Conservation (phyloP, 768 basidiomycete genomes). For the Termitomyces eurrhizus region DNA sequence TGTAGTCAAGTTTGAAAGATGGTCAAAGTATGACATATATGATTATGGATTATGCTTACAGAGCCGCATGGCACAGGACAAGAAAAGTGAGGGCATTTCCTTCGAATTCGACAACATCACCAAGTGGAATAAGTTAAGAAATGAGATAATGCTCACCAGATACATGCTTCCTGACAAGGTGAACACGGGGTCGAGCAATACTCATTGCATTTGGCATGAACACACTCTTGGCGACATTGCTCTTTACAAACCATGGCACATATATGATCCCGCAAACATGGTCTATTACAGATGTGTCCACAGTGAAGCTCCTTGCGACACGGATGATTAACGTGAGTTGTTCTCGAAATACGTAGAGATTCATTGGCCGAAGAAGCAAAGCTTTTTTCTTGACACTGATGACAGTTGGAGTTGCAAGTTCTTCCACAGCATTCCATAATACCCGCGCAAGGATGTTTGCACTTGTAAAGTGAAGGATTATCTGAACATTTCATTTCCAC, state of each 20-base stretch:
- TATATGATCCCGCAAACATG: slow-evolving; percentile 47
- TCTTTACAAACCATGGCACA: slow-evolving; percentile 44
- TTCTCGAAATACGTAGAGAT: slow-evolving; percentile 21
- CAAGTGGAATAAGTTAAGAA: background rate
- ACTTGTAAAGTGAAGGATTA: slow-evolving; percentile 36
- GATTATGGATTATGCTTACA: slow-evolving; percentile 46
- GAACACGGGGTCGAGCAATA: slow-evolving; percentile 53
- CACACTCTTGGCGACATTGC: slow-evolving; percentile 50
- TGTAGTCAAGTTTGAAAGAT: slow-evolving; percentile 18
- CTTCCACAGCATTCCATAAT: slow-evolving; percentile 51
- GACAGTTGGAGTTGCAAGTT: slow-evolving; percentile 45
- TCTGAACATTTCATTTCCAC: slow-evolving; percentile 43
- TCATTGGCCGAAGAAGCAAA: background rate
- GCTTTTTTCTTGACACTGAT: slow-evolving; percentile 40
- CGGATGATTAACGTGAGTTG: slow-evolving; percentile 37
- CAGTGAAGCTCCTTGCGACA: slow-evolving; percentile 55
- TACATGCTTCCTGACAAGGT: slow-evolving; percentile 60
- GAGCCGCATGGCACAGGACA: slow-evolving; percentile 70
- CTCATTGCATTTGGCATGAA: slow-evolving; percentile 44
- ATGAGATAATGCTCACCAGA: slow-evolving; percentile 33
- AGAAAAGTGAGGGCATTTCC: slow-evolving; percentile 48
- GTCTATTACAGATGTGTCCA: slow-evolving; percentile 45
- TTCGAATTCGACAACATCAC: slow-evolving; percentile 16
- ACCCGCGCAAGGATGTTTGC: slow-evolving; percentile 37
- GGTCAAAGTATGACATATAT: background rate